phyloP scores from a whole-genome alignment of 2,329 filamentous ascomycete species.

The Aspergillus cejpii region DNA sequence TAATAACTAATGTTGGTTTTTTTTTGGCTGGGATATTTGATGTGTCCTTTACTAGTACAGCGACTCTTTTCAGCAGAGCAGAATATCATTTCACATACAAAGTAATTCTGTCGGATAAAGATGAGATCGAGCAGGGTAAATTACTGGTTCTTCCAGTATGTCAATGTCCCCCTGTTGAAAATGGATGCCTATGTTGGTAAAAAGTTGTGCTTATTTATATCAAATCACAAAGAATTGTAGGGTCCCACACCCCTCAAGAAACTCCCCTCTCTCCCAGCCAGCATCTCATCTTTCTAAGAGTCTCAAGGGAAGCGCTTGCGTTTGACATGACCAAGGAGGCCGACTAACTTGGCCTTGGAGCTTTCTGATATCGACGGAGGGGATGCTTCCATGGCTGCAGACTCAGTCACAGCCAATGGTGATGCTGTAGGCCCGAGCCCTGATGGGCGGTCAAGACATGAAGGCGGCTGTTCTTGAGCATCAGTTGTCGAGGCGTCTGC shows the following conservation, averaged over 20 bases:
- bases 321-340: constrained; percentile 19
- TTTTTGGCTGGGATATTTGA: neutral
- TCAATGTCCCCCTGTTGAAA: too few relatives aligned
- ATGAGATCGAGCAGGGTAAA: too few relatives aligned
- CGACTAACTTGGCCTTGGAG: constrained; percentile 17
- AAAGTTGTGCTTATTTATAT: too few relatives aligned
- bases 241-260: too few relatives aligned
- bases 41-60: too few relatives aligned
- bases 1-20: neutral
- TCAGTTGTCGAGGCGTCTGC: neutral
- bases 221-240: too few relatives aligned
- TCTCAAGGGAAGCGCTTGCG: constrained; percentile 6
- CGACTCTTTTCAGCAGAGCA: too few relatives aligned
- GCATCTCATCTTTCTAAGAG: neutral
- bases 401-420: constrained; percentile 1
- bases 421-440: constrained; percentile 1
- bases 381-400: constrained; percentile 3
- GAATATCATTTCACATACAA: too few relatives aligned
- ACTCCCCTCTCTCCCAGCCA: neutral
- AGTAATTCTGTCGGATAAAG: too few relatives aligned
- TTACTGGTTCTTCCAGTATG: too few relatives aligned
- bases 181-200: too few relatives aligned
- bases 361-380: constrained; percentile 5
- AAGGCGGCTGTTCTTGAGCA: neutral
- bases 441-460: neutral